Conservation (phyloP, 1,139 yeast species). For the Saccharomyces hybrid region DNA sequence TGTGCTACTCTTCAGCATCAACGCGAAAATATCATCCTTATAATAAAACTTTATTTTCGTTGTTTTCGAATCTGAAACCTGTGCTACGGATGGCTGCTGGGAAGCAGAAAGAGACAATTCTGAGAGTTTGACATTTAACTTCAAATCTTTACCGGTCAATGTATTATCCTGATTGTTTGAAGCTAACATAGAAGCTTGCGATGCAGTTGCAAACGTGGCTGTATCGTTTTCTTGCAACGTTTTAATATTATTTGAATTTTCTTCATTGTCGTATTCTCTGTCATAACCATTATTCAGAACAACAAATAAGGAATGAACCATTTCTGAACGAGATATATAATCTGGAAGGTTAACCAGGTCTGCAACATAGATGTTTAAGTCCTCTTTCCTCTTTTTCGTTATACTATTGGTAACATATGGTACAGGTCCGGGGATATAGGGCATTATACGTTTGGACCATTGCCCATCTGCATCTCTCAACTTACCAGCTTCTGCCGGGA, state of each 20-base stretch:
- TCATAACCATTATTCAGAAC: conserved; percentile 41
- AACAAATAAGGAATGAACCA: conserved; percentile 66
- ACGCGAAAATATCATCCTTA: conserved; percentile 85
- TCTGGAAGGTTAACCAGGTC: conserved; percentile 68
- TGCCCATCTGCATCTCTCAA: conserved; percentile 36
- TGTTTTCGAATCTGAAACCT: conserved; percentile 25
- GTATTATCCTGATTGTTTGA: conserved; percentile 25
- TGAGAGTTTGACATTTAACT: conserved; percentile 24
- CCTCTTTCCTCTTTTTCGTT: conserved; percentile 76
- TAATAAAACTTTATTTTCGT: conserved; percentile 75
- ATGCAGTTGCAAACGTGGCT: conserved; percentile 2
- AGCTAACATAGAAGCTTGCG: background rate
- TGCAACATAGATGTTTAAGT: conserved; percentile 74
- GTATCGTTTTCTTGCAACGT: conserved; percentile 18
- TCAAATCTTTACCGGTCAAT: conserved; percentile 27
- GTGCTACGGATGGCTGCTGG: background rate
- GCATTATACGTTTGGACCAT: conserved; percentile 69
- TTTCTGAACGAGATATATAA: conserved; percentile 63
- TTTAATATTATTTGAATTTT: conserved; percentile 25
- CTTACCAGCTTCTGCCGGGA: conserved; percentile 91
- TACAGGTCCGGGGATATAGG: conserved; percentile 94
- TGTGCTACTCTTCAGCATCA: conserved; percentile 59
- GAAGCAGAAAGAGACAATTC: conserved; percentile 25
- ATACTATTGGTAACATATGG: conserved; percentile 86
- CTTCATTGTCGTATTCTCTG: conserved; percentile 30